Evolutionary conservation across 768 basidiomycete genomes (phyloP), one percentile per base, ranked within the genome.

Genomic region (Naganishia randhawae): DNA sequence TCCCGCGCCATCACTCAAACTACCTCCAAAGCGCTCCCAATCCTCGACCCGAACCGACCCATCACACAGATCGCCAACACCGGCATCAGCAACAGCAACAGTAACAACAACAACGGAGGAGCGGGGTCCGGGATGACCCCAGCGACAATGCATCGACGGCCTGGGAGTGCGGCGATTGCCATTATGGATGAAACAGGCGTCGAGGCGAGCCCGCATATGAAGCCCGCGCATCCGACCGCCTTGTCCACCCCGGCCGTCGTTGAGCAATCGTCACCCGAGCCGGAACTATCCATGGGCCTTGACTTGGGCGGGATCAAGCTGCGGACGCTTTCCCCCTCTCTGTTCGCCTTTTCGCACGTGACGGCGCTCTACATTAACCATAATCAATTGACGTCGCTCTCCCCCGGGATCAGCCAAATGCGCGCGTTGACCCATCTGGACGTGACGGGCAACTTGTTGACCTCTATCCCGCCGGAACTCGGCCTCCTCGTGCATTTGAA

Each of bases 241-340:
- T 89, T 87, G 4, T 87, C 86, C 14, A 88, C 88, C 22, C 90
- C 91, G 48, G 86, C 86, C 5, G 84, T 85, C 50, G 82, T 83
- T 8, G 86, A 89, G 53, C n/a, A n/a, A n/a, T n/a, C n/a, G n/a
- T n/a, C n/a, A n/a, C 85, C 86, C 76, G 51, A 69, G 41, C 48
- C 50, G 8, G 75, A 78, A 53, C 75, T 76, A 1, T 99, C 95
- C 94, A 88, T 82, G 32, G 90, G 91, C 22, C 82, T 99, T 54
- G 96, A 99, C 81, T 91, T 99, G 87, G 95, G 96, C 64, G 96
- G 96, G 17, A 88, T 96, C 72, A 86, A 87, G 71, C 87, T 99
- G 77, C 95, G 94, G 84, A 91, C 89, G 72, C 84, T 99, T 61
- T 90, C 94, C 39, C 81, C 87, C 6, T 88, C 89, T 68, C 79